These are phyloP conservation scores for Eimeria praecox DNA, from an alignment of 169 alveolate genomes.

Conservation along the genomic window DNA sequence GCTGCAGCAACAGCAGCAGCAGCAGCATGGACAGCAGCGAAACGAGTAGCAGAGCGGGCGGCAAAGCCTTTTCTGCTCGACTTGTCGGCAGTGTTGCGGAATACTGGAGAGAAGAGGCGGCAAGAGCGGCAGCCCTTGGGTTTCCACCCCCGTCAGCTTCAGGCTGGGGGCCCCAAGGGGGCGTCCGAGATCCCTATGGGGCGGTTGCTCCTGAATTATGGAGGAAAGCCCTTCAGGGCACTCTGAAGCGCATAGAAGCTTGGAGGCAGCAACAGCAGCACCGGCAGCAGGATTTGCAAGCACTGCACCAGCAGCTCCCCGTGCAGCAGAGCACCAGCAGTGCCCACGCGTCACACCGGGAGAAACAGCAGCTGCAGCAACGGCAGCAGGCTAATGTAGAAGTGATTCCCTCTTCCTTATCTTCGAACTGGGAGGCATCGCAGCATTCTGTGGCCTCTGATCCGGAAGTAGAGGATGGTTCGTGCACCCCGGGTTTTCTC, in stretches of 20 bases:
- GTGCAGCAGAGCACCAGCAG: constrained; percentile 1
- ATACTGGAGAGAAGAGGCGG: constrained; percentile 79
- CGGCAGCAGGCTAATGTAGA: neutral
- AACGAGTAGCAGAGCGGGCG: constrained; percentile 1
- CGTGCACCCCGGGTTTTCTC: neutral
- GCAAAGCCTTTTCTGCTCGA: constrained; percentile 45
- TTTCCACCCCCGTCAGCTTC: constrained; percentile 45
- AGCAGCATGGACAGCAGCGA: neutral
- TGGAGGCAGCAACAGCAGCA: constrained; percentile 65
- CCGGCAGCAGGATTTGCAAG: neutral
- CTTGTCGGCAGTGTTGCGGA: constrained; percentile 67
- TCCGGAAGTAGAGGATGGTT: neutral
- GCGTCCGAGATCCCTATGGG: neutral
- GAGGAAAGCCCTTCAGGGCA: constrained; percentile 20
- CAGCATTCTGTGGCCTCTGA: constrained; percentile 16
- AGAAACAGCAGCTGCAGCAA: constrained; percentile 30
- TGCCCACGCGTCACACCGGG: too few relatives aligned
- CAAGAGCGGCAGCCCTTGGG: constrained; percentile 61
- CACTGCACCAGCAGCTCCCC: neutral
- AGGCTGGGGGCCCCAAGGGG: constrained; percentile 25
- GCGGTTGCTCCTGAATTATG: constrained; percentile 14
- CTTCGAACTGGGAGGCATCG: constrained; percentile 52
- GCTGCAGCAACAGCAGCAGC: neutral
- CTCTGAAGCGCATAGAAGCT: neutral
- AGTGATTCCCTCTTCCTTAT: neutral